Conservation (phyloP, 108 stramenopile species). For the Skeletonema marinoi region DNA sequence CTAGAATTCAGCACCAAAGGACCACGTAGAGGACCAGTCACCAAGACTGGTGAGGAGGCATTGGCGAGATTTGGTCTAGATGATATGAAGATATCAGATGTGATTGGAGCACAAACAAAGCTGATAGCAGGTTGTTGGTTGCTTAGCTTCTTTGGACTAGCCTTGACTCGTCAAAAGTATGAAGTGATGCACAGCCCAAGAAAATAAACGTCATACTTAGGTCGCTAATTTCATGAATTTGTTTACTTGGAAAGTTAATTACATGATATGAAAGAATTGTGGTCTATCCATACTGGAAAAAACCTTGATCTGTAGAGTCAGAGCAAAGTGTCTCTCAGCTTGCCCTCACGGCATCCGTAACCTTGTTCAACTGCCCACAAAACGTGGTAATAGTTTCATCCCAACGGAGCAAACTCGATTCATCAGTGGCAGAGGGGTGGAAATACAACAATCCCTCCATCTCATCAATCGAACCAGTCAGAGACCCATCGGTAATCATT, state of each 20-base stretch:
- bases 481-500: constrained; percentile 92
- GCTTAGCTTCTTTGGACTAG: constrained; percentile 73
- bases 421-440: constrained; percentile 33
- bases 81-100: constrained; percentile 52
- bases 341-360: constrained; percentile 62
- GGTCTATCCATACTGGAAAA: too few relatives aligned
- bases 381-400: constrained; percentile 74
- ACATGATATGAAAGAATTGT: neutral
- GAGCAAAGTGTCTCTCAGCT: neutral
- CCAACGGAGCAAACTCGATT: constrained; percentile 55
- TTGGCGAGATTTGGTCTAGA: constrained; percentile 78
- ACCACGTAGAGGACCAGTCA: constrained; percentile 77
- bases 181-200: constrained; percentile 54
- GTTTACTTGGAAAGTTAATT: neutral
- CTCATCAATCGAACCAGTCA: constrained; percentile 92
- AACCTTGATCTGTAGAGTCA: neutral
- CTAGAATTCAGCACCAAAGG: constrained; percentile 72
- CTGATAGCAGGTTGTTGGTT: constrained; percentile 75
- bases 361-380: constrained; percentile 79
- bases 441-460: constrained; percentile 78
- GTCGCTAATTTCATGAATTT: neutral
- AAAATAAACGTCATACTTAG: neutral
- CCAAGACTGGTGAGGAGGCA: constrained; percentile 80
- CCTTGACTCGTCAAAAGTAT: constrained; percentile 73
- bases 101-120: constrained; percentile 61